These are phyloP conservation scores for Plasmodium yoelii DNA, from an alignment of 169 alveolate genomes.

Conservation along the genomic window DNA sequence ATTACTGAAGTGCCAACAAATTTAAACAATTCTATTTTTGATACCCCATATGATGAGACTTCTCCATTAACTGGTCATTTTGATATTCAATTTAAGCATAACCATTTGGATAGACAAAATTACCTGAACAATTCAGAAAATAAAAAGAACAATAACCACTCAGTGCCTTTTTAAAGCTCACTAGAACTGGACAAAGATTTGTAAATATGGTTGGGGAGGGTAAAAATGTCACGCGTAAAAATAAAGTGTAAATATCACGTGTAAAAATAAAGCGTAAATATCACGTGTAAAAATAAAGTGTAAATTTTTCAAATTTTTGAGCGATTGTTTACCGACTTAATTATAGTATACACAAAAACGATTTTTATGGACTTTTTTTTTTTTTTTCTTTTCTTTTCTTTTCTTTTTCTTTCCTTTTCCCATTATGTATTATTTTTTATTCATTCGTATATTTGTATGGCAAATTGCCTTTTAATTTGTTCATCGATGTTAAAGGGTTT, in stretches of 20 bases:
- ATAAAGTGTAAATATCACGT: no score
- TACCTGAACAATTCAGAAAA: neutral
- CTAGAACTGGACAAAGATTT: no score
- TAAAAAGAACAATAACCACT: conserved; percentile 2
- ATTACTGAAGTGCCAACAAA: conserved; percentile 22
- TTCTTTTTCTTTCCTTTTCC: no score
- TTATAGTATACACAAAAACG: no score
- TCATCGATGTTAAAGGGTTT: neutral
- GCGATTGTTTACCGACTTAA: no score
- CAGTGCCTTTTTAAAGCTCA: neutral
- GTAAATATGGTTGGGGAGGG: no score
- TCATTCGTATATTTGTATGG: neutral
- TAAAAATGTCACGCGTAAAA: no score
- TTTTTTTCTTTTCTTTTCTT: no score
- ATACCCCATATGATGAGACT: conserved; percentile 43
- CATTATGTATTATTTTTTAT: neutral
- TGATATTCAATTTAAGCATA: neutral
- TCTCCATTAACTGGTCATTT: conserved; percentile 52
- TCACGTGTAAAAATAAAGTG: no score
- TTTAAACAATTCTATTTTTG: conserved; percentile 15
- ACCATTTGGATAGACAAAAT: neutral
- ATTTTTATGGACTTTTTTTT: neutral
- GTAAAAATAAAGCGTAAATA: no score
- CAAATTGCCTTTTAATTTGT: neutral
- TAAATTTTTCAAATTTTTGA: no score